phyloP scores from a whole-genome alignment of 1,139 yeast genomes.

The Wickerhamomyces sp. region DNA sequence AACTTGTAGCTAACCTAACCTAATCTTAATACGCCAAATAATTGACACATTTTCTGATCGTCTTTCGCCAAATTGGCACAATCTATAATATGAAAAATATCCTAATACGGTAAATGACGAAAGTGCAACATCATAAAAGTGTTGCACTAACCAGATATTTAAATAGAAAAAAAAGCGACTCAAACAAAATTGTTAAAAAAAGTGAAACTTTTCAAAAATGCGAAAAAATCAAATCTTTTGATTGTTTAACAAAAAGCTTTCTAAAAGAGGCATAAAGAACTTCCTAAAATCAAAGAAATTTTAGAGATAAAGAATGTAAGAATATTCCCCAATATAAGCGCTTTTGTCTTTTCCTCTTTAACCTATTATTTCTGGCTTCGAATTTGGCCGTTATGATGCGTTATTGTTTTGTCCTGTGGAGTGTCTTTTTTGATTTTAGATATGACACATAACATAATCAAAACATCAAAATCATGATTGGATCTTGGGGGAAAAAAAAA shows the following conservation, averaged over 20 bases:
- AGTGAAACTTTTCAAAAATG: slow-evolving; percentile 1
- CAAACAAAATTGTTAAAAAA: not conserved
- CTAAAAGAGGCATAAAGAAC: no score
- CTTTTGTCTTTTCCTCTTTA: not conserved
- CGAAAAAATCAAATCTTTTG: not conserved
- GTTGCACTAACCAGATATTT: not conserved
- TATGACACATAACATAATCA: not conserved
- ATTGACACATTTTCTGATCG: not conserved
- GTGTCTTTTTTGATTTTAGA: not conserved
- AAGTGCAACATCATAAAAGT: not conserved
- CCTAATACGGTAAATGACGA: not conserved
- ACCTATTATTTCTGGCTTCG: not conserved
- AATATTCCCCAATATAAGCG: not conserved
- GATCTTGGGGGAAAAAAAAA: not conserved
- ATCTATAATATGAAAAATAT: no score
- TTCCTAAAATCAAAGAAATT: slow-evolving; percentile 1
- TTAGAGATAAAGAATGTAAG: slow-evolving; percentile 2
- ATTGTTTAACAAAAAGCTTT: no score
- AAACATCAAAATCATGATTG: not conserved
- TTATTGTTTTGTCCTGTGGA: not conserved
- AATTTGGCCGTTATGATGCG: not conserved
- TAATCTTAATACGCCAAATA: not conserved
- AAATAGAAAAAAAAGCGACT: not conserved
- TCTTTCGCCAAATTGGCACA: no score
- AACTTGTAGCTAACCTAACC: no score